Percentiles rank a stretch among this genome's conserved stretches.
Evolutionary conservation across 2,329 filamentous ascomycete genomes (phyloP).

Genomic region (Aspergillus uvarum): DNA sequence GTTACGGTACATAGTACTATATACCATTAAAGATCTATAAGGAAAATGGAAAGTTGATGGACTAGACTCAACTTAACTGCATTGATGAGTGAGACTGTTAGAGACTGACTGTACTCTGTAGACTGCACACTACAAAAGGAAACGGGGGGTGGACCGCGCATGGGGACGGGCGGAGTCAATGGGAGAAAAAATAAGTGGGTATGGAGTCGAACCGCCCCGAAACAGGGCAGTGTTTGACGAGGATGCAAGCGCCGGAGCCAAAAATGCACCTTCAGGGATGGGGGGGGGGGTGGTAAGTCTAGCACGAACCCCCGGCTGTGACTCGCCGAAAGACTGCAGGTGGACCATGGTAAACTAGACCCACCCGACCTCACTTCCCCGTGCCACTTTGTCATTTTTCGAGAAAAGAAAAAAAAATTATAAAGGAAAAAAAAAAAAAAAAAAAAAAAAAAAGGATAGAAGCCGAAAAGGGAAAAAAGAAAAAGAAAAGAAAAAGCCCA

Average conservation of each 20-base stretch:
- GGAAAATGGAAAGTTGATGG: neutral
- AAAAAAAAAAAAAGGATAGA: neutral
- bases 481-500: too few relatives aligned
- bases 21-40: neutral
- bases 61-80: neutral
- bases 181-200: conserved; percentile 10
- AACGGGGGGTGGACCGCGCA: neutral
- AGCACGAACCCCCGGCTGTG: conserved; percentile 32
- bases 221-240: conserved; percentile 25
- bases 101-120: neutral
- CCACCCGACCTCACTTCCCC: conserved; percentile 24
- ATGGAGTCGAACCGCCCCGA: conserved; percentile 20
- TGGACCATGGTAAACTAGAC: conserved; percentile 24
- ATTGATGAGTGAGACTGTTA: neutral
- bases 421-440: neutral
- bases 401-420: neutral
- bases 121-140: neutral
- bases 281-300: conserved; percentile 13
- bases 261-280: conserved; percentile 22
- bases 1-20: conserved; percentile 1
- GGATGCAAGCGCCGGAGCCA: conserved; percentile 25
- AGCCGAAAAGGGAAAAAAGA: too few relatives aligned
- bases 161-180: conserved; percentile 2
- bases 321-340: conserved; percentile 29
- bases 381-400: conserved; percentile 23